Base-by-base conservation (phyloP, 164 flowering plant genomes). In the Liriodendron chinense region DNA sequence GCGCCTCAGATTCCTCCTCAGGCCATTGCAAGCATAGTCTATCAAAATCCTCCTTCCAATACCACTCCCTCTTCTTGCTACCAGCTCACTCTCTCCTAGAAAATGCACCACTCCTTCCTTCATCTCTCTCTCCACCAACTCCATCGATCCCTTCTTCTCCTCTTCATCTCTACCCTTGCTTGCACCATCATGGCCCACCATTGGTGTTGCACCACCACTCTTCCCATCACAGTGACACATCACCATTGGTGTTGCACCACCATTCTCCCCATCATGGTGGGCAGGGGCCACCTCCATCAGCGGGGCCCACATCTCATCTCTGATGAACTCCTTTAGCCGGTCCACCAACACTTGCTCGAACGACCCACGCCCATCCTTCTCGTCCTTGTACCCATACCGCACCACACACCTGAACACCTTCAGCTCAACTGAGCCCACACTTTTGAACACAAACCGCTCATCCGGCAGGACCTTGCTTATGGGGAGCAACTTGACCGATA, bases 301-400 rank as follows among this genome's bases (percentile, higher is more conserved):
- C 82, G 7, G 43, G 12, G 71, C 16, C 79, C 75, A 80, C 2
- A 48, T 65, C 1, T 89, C 89, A n/a, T 89, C 87, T 56, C 53
- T 74, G 50, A 94, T 78, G 26, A 84, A 94, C 62, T 81, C 87
- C 79, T 85, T 87, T 73, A 94, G 48, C 25, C 85, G 84, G 22
- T 90, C 89, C 1, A 89, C 79, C 64, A 91, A 59, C 66, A 80
- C 22, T 9, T 20, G 70, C 78, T 92, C 97, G 68, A 92, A 94
- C 1, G 90, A 75, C 23, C 86, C 90, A 0, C 83, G 65, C 67
- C 89, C 91, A 5, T 83, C 79, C 1, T 75, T 77, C 59, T 69
- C 80, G 50, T 94, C 98, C 0, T 82, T 89, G 82, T 94, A 94
- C 0, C 98, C 98, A 70, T 92, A 94, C 57, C 98, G 85, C 18